Percentiles rank a stretch among this genome's conserved stretches.
These are phyloP conservation scores for Saksenaea oblongispora DNA, from an alignment of 371 early-diverging fungal species.

Conservation along the genomic window DNA sequence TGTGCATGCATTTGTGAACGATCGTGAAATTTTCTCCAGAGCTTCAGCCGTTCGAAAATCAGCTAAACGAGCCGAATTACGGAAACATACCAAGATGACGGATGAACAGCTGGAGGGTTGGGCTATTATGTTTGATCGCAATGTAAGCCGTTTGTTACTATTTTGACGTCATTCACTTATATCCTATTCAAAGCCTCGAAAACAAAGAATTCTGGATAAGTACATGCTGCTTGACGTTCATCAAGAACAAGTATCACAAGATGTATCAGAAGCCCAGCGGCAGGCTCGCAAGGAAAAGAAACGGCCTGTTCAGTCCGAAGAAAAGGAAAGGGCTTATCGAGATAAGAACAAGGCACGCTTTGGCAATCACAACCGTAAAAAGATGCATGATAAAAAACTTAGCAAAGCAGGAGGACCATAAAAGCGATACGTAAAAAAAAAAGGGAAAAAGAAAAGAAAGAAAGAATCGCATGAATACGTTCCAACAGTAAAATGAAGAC, in stretches of 20 bases:
- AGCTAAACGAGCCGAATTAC: slow-evolving; percentile 59
- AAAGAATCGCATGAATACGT: no score
- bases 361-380: slow-evolving; percentile 70
- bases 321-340: slow-evolving; percentile 47
- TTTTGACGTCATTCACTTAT: neutral
- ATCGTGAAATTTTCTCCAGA: slow-evolving; percentile 63
- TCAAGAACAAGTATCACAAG: slow-evolving; percentile 17
- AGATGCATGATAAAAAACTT: slow-evolving; percentile 65
- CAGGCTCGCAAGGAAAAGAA: slow-evolving; percentile 16
- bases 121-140: slow-evolving; percentile 82
- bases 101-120: slow-evolving; percentile 96
- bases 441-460: no score
- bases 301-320: slow-evolving; percentile 23
- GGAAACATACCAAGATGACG: slow-evolving; percentile 69
- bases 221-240: slow-evolving; percentile 53
- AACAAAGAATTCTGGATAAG: slow-evolving; percentile 61
- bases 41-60: slow-evolving; percentile 60
- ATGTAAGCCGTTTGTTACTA: slow-evolving; percentile 56
- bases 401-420: slow-evolving; percentile 26
- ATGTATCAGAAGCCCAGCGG: slow-evolving; percentile 14
- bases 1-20: slow-evolving; percentile 49
- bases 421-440: neutral
- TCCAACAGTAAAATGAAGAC: no score
- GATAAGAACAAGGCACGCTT: slow-evolving; percentile 66
- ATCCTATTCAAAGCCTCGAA: slow-evolving; percentile 56